Evolutionary conservation across 441 rosid genomes (phyloP), one percentile per base, ranked within the genome.

Genomic region (Croton laevigatus): DNA sequence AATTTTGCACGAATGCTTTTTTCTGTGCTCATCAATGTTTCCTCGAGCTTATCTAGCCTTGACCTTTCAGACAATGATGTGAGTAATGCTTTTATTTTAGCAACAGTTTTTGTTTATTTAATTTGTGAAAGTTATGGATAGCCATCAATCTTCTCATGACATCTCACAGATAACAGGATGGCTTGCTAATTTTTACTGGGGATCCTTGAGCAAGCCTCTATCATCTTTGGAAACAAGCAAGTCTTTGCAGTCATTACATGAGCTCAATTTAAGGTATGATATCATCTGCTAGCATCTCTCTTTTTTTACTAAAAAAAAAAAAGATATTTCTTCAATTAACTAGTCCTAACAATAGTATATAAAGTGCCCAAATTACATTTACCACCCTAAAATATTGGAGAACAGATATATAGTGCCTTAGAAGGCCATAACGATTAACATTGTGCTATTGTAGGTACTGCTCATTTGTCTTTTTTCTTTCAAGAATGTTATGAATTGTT

Each of bases 31-130:
- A 75, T 90, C 71, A 83, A 90, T 65, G 81, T 87, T 73, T 82
- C 91, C 2, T 85, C 89, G 34, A 59, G 71, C 45, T 49, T 91
- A 65, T 81, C 89, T 22, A 68, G 66, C 75, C 93, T 94, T 53
- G 94, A 91, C 71, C 88, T 94, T 73, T 94, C 98, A 52, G 97
- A 89, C 57, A 94, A 94, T 80, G 72, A 78, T 70, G 98, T 94
- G 78, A 71, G 91, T 73, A 65, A 72, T 71, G 68, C 54, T 44
- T 59, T 80, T 64, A 14, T 40, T 51, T 74, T 70, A 52, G 46
- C n/a, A n/a, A n/a, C n/a, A n/a, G n/a, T n/a, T n/a, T n/a, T n/a
- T n/a, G n/a, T n/a, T n/a, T n/a, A n/a, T n/a, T n/a, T n/a, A n/a
- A n/a, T n/a, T n/a, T n/a, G 76, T 60, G 68, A 67, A 59, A 59